phyloP scores from a whole-genome alignment of 352 stramenopile genomes.

The Pythium brachiatum region DNA sequence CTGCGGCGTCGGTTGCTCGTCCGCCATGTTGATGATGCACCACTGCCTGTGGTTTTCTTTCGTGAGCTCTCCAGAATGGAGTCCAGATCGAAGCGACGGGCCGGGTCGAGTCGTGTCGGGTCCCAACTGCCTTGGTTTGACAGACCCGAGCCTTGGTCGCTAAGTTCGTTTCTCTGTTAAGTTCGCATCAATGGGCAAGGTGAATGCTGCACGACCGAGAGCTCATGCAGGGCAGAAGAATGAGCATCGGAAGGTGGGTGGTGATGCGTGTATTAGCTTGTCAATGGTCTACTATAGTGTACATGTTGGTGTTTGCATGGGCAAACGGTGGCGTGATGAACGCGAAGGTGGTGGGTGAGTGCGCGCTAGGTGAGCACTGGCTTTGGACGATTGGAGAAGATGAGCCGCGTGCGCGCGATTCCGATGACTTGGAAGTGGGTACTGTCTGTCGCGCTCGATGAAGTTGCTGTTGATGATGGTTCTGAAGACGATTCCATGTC shows the following conservation, averaged over 20 bases:
- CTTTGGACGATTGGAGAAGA: conserved; percentile 78
- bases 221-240: too few relatives aligned
- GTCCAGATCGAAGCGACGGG: background rate
- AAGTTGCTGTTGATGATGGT: background rate
- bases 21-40: background rate
- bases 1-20: conserved; percentile 7
- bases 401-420: conserved; percentile 68
- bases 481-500: conserved; percentile 12
- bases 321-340: background rate
- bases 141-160: background rate
- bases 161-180: background rate
- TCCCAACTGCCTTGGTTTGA: background rate
- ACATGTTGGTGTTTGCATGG: background rate
- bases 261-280: too few relatives aligned
- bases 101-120: background rate
- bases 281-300: background rate
- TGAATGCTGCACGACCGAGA: too few relatives aligned
- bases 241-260: too few relatives aligned
- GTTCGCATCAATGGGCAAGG: background rate
- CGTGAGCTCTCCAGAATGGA: background rate
- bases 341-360: background rate
- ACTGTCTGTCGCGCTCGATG: background rate
- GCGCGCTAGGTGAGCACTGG: conserved; percentile 43
- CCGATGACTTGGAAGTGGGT: conserved; percentile 72
- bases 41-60: conserved; percentile 1